Evolutionary conservation across 1,139 yeast genomes (phyloP).

Genomic region (Blastobotrys illinoisensis): DNA sequence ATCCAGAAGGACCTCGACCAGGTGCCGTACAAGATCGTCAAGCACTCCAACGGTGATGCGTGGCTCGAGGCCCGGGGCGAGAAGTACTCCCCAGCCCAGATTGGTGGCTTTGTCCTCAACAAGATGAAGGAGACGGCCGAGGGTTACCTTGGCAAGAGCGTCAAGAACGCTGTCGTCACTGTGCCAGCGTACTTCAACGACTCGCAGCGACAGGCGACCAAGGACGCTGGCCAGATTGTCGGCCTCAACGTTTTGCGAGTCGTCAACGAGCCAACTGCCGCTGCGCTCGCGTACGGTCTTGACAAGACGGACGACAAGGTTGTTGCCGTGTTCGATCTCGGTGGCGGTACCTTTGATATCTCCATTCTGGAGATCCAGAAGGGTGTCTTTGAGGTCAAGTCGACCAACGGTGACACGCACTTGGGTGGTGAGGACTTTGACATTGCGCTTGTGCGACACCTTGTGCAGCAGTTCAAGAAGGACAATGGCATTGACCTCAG

Average conservation of each 20-base stretch:
- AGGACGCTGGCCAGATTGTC: conserved; percentile 97
- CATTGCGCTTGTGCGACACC: conserved; percentile 79
- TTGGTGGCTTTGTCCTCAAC: conserved; percentile 94
- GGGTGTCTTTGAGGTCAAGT: conserved; percentile 97
- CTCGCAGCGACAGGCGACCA: conserved; percentile 98
- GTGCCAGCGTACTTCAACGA: conserved; percentile 98
- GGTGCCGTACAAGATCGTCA: conserved; percentile 95
- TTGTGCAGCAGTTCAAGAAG: conserved; percentile 88
- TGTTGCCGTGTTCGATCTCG: conserved; percentile 81
- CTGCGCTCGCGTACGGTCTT: conserved; percentile 95
- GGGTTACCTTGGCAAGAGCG: conserved; percentile 77
- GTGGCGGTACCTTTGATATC: conserved; percentile 89
- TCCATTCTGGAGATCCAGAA: conserved; percentile 81
- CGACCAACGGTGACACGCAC: conserved; percentile 88
- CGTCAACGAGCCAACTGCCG: conserved; percentile 98
- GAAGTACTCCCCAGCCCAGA: conserved; percentile 87
- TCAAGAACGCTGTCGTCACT: conserved; percentile 89
- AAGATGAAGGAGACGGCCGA: conserved; percentile 98
- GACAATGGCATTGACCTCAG: conserved; percentile 85
- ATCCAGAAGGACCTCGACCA: conserved; percentile 95
- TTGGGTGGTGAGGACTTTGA: conserved; percentile 84
- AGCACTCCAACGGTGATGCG: conserved; percentile 96
- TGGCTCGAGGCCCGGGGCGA: conserved; percentile 98
- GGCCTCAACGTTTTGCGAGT: conserved; percentile 95
- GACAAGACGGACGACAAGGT: conserved; percentile 73